Percentiles rank a stretch among this genome's conserved stretches.
These are phyloP conservation scores for Penicillium brevicompactum DNA, from an alignment of 2,329 filamentous ascomycete species.

Conservation along the genomic window DNA sequence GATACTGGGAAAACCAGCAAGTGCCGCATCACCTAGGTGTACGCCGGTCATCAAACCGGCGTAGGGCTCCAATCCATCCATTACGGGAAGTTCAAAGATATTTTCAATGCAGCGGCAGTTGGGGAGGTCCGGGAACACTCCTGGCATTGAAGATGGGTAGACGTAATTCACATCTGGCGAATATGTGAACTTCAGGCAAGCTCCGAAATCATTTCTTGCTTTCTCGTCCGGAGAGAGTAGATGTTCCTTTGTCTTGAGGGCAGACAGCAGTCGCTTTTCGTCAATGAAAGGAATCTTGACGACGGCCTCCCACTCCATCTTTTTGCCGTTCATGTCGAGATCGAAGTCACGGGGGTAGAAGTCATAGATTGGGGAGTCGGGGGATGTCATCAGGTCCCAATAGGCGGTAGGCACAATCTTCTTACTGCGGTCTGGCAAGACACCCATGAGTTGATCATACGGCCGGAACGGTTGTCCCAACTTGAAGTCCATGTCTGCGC, in stretches of 20 bases:
- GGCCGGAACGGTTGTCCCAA: slow-evolving; percentile 94
- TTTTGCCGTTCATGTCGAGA: slow-evolving; percentile 99
- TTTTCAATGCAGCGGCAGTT: slow-evolving; percentile 93
- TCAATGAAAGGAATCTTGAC: slow-evolving; percentile 99
- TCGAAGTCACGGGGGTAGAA: slow-evolving; percentile 98
- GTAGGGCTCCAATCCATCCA: slow-evolving; percentile 84
- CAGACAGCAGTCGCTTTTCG: slow-evolving; percentile 77
- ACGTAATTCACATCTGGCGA: slow-evolving; percentile 73
- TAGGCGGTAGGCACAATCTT: slow-evolving; percentile 88
- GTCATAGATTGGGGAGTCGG: slow-evolving; percentile 90
- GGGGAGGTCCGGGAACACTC: slow-evolving; percentile 84
- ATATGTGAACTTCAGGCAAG: slow-evolving; percentile 90
- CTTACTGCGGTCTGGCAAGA: slow-evolving; percentile 95
- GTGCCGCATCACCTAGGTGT: slow-evolving; percentile 76
- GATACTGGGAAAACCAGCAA: slow-evolving; percentile 91
- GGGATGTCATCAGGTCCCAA: slow-evolving; percentile 88
- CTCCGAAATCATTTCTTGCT: slow-evolving; percentile 84
- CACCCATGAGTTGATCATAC: slow-evolving; percentile 97
- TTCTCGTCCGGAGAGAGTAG: slow-evolving; percentile 77
- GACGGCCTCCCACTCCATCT: slow-evolving; percentile 99
- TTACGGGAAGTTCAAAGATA: slow-evolving; percentile 89
- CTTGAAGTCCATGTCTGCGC: slow-evolving; percentile 86
- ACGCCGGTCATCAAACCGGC: slow-evolving; percentile 82
- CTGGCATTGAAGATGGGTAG: slow-evolving; percentile 85
- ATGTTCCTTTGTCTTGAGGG: slow-evolving; percentile 83